phyloP scores from a whole-genome alignment of 148 eudicot species.

The Oxyria digyna region DNA sequence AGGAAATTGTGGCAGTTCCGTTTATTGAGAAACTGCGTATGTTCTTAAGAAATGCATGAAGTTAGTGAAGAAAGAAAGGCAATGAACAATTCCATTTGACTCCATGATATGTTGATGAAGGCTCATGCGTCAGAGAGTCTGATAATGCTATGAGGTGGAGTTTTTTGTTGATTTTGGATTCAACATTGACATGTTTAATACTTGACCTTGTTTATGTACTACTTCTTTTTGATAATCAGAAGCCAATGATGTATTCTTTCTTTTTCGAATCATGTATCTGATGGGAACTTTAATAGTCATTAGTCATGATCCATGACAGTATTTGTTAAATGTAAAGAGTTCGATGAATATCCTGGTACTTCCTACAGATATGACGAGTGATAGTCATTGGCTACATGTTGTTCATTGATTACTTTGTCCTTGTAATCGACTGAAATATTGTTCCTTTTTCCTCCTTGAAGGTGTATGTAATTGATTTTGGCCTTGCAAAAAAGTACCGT shows the following conservation, averaged over 20 bases:
- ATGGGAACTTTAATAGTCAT: not conserved
- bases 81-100: not conserved
- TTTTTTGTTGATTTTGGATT: not conserved
- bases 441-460: conserved; percentile 7
- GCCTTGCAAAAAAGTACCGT: conserved; percentile 85
- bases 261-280: not conserved
- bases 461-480: conserved; percentile 91
- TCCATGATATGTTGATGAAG: not conserved
- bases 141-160: not conserved
- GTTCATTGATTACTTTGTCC: not conserved
- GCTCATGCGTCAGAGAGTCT: not conserved
- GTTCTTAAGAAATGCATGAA: not conserved
- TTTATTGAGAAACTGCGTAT: not conserved
- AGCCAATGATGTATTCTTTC: not conserved
- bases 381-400: not conserved
- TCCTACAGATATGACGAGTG: not conserved
- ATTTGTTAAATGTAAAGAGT: not conserved
- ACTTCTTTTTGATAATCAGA: not conserved
- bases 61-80: not conserved
- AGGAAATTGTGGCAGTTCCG: not conserved
- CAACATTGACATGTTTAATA: not conserved
- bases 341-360: not conserved
- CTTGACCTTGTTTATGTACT: not conserved
- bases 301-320: not conserved
- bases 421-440: not conserved